Conservation (phyloP, 306 rosid species). For the Medicago arabica region DNA sequence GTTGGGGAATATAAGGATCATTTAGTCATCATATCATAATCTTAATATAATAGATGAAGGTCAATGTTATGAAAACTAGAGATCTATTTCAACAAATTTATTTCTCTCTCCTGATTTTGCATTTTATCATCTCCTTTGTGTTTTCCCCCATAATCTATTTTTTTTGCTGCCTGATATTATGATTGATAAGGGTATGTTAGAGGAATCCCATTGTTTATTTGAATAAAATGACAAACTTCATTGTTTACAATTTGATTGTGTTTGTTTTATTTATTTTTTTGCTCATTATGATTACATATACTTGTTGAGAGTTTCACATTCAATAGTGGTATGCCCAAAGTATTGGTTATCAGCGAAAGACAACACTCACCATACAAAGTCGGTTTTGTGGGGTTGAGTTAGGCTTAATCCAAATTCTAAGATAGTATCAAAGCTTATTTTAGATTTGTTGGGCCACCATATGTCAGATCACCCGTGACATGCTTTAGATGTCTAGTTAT, state of each 20-base stretch:
- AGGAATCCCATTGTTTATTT: slow-evolving; percentile 17
- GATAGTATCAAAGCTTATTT: background rate
- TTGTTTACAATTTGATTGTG: background rate
- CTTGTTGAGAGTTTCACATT: background rate
- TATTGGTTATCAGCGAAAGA: background rate
- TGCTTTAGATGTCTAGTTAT: background rate
- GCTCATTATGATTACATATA: slow-evolving; percentile 3
- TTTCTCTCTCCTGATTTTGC: slow-evolving; percentile 2
- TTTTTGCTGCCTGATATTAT: slow-evolving; percentile 4
- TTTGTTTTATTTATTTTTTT: background rate
- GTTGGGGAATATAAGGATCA: slow-evolving; percentile 15
- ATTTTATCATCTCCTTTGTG: slow-evolving; percentile 12
- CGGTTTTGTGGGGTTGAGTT: background rate
- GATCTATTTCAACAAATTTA: background rate
- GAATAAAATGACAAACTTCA: slow-evolving; percentile 6
- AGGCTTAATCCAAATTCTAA: background rate
- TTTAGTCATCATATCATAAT: slow-evolving; percentile 20
- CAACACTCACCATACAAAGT: background rate
- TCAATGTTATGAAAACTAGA: slow-evolving; percentile 8
- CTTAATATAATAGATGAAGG: background rate
- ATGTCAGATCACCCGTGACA: background rate
- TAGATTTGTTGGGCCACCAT: background rate
- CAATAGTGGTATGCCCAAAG: background rate
- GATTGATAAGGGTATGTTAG: background rate
- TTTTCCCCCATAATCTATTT: slow-evolving; percentile 5